phyloP scores from a whole-genome alignment of 2,329 filamentous ascomycete genomes.

The Sclerotinia sclerotiorum region DNA sequence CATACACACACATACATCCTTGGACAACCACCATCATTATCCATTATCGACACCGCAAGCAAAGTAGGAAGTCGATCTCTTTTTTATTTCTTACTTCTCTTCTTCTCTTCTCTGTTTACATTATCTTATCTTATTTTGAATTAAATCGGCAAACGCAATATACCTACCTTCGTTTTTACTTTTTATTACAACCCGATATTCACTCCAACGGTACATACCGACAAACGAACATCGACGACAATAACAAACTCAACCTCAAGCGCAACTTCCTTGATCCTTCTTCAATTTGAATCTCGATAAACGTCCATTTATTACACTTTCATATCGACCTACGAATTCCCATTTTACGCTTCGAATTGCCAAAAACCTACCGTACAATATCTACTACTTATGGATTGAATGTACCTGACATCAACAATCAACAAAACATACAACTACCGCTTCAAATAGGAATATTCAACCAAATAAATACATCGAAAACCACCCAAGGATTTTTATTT shows the following conservation, averaged over 20 bases:
- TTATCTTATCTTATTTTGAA: background rate
- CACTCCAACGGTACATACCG: background rate
- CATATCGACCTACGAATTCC: background rate
- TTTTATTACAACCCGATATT: background rate
- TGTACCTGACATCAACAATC: background rate
- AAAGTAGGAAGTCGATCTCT: background rate
- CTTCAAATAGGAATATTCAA: slow-evolving; percentile 3
- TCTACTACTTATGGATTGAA: slow-evolving; percentile 3
- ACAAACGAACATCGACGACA: slow-evolving; percentile 7
- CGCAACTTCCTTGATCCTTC: background rate
- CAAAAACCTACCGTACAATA: background rate
- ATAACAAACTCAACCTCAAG: background rate
- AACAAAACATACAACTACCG: background rate
- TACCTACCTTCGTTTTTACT: slow-evolving; percentile 9
- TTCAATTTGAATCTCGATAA: background rate
- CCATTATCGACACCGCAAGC: too few relatives aligned
- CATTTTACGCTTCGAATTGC: background rate
- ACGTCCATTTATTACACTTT: background rate
- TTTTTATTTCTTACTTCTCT: background rate
- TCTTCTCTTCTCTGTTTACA: background rate
- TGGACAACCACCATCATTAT: slow-evolving; percentile 2
- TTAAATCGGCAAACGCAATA: background rate
- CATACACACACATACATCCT: background rate
- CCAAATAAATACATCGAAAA: slow-evolving; percentile 3
- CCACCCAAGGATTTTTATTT: background rate